These are phyloP conservation scores for Euphorbia schlechtendalii DNA, from an alignment of 441 rosid genomes.

Conservation along the genomic window DNA sequence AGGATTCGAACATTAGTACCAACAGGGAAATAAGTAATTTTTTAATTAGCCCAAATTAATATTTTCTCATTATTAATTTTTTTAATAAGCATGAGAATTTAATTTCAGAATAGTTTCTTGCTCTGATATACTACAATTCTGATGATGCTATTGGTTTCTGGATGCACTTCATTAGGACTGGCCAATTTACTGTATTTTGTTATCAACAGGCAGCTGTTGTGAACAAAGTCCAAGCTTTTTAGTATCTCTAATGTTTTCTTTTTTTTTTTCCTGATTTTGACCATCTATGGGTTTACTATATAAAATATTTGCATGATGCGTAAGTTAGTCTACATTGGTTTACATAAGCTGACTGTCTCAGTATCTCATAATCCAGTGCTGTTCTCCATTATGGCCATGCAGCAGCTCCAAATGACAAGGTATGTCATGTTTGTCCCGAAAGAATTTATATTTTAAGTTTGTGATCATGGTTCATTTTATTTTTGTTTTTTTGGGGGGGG, in stretches of 20 bases:
- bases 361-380: constrained; percentile 46
- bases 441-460: not conserved
- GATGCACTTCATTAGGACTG: not conserved
- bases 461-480: not conserved
- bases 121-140: not conserved
- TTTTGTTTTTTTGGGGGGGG: no score
- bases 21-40: no score
- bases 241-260: not conserved
- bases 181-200: not conserved
- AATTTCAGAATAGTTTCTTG: not conserved
- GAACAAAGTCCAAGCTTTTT: not conserved
- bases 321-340: constrained; percentile 4
- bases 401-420: constrained; percentile 97
- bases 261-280: not conserved
- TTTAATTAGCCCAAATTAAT: no score
- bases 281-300: not conserved
- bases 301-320: constrained; percentile 1
- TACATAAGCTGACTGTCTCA: constrained; percentile 15
- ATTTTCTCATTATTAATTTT: no score
- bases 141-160: constrained; percentile 1
- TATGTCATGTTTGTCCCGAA: constrained; percentile 21
- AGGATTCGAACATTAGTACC: no score
- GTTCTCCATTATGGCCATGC: constrained; percentile 98
- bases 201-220: not conserved
- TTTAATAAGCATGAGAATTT: not conserved